Percentiles rank a stretch among this genome's conserved stretches.
These are phyloP conservation scores for Arctium minus DNA, from an alignment of 129 eudicot genomes.

Conservation along the genomic window DNA sequence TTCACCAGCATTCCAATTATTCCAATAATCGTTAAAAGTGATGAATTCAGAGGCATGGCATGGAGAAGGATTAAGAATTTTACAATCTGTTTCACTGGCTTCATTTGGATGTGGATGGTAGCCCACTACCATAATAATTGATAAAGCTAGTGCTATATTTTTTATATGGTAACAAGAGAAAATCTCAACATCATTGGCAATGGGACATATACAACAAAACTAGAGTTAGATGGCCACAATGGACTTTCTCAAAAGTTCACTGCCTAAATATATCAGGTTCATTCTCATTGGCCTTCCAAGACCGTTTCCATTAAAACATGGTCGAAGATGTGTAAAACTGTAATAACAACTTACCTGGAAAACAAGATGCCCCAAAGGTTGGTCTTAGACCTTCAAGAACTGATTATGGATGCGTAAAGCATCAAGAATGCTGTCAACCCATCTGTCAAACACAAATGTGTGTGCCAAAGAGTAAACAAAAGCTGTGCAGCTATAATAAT, in stretches of 20 bases:
- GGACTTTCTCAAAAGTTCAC: not conserved
- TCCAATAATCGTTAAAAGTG: too few relatives aligned
- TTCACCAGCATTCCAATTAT: not conserved
- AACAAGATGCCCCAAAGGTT: not conserved
- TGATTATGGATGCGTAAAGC: slow-evolving; percentile 58
- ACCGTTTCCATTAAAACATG: not conserved
- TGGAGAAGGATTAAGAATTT: not conserved
- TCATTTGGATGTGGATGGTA: not conserved
- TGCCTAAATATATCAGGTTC: not conserved
- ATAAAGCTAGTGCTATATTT: not conserved
- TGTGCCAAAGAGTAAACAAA: not conserved
- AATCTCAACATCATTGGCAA: not conserved
- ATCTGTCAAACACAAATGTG: slow-evolving; percentile 39
- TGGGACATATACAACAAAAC: not conserved
- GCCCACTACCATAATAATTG: not conserved
- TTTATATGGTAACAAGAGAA: not conserved
- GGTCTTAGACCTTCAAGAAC: slow-evolving; percentile 39
- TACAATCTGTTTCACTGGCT: not conserved
- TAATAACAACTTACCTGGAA: slow-evolving; percentile 4
- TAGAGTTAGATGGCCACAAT: not conserved
- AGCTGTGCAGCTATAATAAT: not conserved
- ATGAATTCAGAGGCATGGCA: too few relatives aligned
- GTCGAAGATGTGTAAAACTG: not conserved
- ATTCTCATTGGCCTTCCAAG: not conserved
- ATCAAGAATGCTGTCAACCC: slow-evolving; percentile 75